Percentiles rank a stretch among this genome's conserved stretches.
phyloP scores from a whole-genome alignment of 2,329 filamentous ascomycete genomes.

The Gremmenia infestans region DNA sequence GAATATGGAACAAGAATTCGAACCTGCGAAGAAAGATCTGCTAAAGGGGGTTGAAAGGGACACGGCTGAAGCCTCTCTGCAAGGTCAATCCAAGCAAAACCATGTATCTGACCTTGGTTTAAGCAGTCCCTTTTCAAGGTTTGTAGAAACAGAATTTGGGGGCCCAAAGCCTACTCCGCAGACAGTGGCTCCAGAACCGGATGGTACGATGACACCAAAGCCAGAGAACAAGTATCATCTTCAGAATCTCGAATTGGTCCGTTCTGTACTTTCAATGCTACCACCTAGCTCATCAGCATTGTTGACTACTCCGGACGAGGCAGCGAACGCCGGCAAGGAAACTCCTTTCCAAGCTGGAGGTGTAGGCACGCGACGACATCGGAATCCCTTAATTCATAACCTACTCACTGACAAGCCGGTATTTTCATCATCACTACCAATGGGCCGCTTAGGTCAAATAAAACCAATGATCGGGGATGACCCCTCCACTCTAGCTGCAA shows the following conservation, averaged over 20 bases:
- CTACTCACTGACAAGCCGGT: slow-evolving; percentile 91
- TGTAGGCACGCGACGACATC: slow-evolving; percentile 51
- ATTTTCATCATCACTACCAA: slow-evolving; percentile 84
- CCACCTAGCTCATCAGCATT: slow-evolving; percentile 82
- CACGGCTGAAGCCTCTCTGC: background rate
- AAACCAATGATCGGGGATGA: slow-evolving; percentile 12
- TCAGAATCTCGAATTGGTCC: slow-evolving; percentile 70
- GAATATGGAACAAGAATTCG: slow-evolving; percentile 88
- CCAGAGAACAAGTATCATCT: slow-evolving; percentile 44
- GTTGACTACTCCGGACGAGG: slow-evolving; percentile 81
- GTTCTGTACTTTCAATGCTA: slow-evolving; percentile 65
- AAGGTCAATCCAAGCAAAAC: background rate
- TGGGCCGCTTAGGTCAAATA: slow-evolving; percentile 49
- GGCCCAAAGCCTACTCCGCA: background rate
- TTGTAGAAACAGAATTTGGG: slow-evolving; percentile 31
- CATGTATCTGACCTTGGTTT: slow-evolving; percentile 20
- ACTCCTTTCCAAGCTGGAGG: slow-evolving; percentile 26
- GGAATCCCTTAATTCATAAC: slow-evolving; percentile 89
- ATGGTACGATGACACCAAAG: slow-evolving; percentile 4
- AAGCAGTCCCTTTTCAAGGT: slow-evolving; percentile 42
- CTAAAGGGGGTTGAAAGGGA: slow-evolving; percentile 4
- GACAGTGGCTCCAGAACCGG: background rate
- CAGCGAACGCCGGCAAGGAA: slow-evolving; percentile 48
- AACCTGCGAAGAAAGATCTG: slow-evolving; percentile 61
- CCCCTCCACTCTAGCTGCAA: slow-evolving; percentile 30